These are phyloP conservation scores for Phytophthora niederhauseri DNA, from an alignment of 352 stramenopile genomes.

Conservation along the genomic window DNA sequence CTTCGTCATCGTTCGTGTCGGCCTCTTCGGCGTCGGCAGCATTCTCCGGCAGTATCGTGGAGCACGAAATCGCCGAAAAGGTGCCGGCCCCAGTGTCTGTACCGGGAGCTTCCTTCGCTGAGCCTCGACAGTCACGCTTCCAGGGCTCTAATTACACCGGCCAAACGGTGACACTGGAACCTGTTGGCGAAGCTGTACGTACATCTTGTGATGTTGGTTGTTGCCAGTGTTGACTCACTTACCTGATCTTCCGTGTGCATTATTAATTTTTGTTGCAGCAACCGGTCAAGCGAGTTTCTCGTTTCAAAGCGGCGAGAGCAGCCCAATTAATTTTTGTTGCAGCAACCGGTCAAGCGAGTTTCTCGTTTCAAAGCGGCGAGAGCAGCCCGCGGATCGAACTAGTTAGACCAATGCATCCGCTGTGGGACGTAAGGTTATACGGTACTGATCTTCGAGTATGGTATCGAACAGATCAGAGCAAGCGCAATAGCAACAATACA, in stretches of 20 bases:
- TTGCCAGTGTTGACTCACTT: background rate
- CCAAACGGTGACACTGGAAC: constrained; percentile 71
- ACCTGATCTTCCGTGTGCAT: constrained; percentile 7
- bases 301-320: constrained; percentile 74
- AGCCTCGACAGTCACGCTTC: constrained; percentile 56
- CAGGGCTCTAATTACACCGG: constrained; percentile 71
- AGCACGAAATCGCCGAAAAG: constrained; percentile 55
- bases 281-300: constrained; percentile 86
- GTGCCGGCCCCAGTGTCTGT: constrained; percentile 10
- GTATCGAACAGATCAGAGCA: background rate
- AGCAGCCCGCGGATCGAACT: constrained; percentile 34
- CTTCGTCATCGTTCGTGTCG: constrained; percentile 18
- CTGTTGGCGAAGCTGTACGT: constrained; percentile 79
- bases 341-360: constrained; percentile 87
- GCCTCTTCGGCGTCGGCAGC: constrained; percentile 48
- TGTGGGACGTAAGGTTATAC: too few species aligned
- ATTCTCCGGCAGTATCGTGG: constrained; percentile 78
- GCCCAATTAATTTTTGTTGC: background rate
- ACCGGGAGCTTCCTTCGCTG: constrained; percentile 21
- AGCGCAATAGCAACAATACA: background rate
- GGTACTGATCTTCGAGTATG: too few species aligned
- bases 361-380: constrained; percentile 83
- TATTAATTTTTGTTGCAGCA: constrained; percentile 41
- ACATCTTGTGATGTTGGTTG: background rate
- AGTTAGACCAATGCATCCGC: background rate